Base-by-base conservation (phyloP, 768 basidiomycete genomes). In the Suillus hirtellus region DNA sequence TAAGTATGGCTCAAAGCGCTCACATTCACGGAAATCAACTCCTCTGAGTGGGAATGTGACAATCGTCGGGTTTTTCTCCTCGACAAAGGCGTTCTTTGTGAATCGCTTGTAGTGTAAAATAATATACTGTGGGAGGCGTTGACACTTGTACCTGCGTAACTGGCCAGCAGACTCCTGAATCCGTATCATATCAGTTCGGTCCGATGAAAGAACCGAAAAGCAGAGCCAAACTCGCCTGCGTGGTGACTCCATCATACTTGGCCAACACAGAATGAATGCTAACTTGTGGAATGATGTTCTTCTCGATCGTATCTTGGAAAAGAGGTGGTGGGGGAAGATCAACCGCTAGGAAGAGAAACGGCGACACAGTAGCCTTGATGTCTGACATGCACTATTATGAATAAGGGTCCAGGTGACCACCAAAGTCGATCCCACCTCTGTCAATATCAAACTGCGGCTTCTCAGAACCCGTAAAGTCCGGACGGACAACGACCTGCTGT, bases 201-300 rank as follows among this genome's bases (percentile, higher is more conserved):
- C 21, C 59, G 44, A 64, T 62, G 35, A 54, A 44, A 59, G 59
- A 58, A 56, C 49, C 66, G 56, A 64, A 68, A 63, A 49, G 59
- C 70, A 67, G 71, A 63, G 59, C 65, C 59, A 58, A 60, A 67
- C 80, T 70, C 70, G 90, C 94, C 82, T 96, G 94, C 17, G 95
- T 92, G 4, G 90, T 92, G 67, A 79, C 81, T 15, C 97, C 97
- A 75, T 99, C 94, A 76, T 95, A 99, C 77, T 99, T 99, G 21
- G 90, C 84, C 27, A 99, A 82, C 35, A 99, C 89, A 12, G 89
- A 88, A 63, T 95, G 87, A 63, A 99, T 88, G 53, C 90, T 90
- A 65, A 97, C 93, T 82, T 99, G 97, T 38, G 97, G 97, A 67
- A 99, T 97, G 74, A 99, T 99, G 75, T 99, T 98, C 79, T 97